Base-by-base conservation (phyloP, 208 protist genomes). In the Leishmania gerbilli region DNA sequence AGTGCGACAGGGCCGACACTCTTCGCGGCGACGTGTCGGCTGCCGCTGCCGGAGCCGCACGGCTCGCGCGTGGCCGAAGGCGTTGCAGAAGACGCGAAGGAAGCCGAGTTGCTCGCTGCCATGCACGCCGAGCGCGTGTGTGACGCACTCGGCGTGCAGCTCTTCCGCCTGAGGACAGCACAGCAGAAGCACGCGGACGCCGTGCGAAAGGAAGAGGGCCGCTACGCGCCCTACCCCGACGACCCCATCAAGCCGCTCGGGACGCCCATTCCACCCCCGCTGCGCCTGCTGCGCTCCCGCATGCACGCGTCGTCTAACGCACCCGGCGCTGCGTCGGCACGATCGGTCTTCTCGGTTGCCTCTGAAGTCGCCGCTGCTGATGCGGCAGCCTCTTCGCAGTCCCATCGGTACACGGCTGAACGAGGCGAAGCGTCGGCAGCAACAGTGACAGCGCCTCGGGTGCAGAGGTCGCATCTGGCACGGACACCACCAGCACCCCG, bases 51-150 rank as follows among this genome's bases (percentile, higher is more conserved):
- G 9, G 74, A 84, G 42, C 92, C 92, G 62, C 92, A 97, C 64
- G 58, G 84, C 65, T 84, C 82, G 21, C 91, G 92, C 84, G 83
- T 95, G 2, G 93, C 91, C 15, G 90, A 96, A 69, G 91, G 93
- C 4, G 37, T 96, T 24, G 91, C 76, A 15, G 88, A 94, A 60
- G 87, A 79, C 56, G 83, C 81, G 27, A 92, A 92, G 84, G 91
- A 94, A 42, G 94, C 94, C 21, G 94, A 95, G 80, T 68, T 94
- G 64, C 87, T 96, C 2, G 91, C 91, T 21, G 92, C 94, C 47
- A 97, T 97, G 94, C 94, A 97, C 81, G 94, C 92, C 7, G 91
- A 97, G 80, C 82, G 88, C 5, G 85, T 96, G 27, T 94, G 90
- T 79, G 92, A 96, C 64, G 88, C 90, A 9, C 83, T 95, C 0